Base-by-base conservation (phyloP, 2,329 filamentous ascomycete genomes). In the Penicillium fuscoglaucum region DNA sequence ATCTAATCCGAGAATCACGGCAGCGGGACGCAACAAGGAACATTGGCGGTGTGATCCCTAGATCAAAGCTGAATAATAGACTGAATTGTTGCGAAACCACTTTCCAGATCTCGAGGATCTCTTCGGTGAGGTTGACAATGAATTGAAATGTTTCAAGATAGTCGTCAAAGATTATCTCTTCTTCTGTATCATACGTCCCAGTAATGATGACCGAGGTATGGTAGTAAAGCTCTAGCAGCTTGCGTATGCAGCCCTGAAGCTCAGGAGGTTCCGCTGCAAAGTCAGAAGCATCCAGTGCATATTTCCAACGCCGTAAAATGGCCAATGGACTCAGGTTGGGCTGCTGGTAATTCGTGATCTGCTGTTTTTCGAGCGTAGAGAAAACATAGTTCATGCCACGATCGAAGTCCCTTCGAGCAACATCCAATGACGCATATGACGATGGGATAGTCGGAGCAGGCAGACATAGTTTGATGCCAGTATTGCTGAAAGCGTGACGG, bases 11-110 rank as follows among this genome's bases (percentile, higher is more conserved):
- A n/a, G 49, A 1, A 35, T 58, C 28, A 13, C 55, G 55, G 21
- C 55, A 58, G 6, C 55, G 55, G 4, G 55, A 58, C 3, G 55
- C 55, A 19, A 53, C 49, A 21, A 58, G 35, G 21, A 58, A 58
- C 44, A 58, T 53, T 0, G 55, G 55, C 9, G 55, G 55, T 3
- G 44, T 53, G 24, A 58, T 26, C 1, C 55, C 55, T 15, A 58
- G 50, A 15, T 58, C 55, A 9, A 58, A 58, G 17, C 49, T 58
- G 40, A 53, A 58, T 13, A 53, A 21, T 17, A 53, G 26, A 21
- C 35, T 47, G 28, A 44, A 58, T 9, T 47, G 15, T 17, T 37
- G 43, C 6, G 33, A 29, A 7, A 10, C 21, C n/a, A 9, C 6
- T 10, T 35, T 28, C 35, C 55, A 58, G 12, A 19, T 52, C 7